These are phyloP conservation scores for Candida jianshihensis DNA, from an alignment of 805 yeast species.

Conservation along the genomic window DNA sequence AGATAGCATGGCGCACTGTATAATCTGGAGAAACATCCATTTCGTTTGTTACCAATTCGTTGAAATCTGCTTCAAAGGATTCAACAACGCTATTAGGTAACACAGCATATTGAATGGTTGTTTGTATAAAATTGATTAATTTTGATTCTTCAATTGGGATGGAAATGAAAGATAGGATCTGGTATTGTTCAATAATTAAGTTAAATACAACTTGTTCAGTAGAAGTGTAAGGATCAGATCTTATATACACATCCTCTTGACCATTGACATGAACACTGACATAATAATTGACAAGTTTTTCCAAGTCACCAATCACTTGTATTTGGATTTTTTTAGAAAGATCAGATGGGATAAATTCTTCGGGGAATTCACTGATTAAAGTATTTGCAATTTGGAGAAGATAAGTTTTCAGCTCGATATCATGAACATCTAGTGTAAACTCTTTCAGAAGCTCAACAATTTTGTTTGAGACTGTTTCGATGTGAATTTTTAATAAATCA, in stretches of 20 bases:
- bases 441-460: conserved; percentile 9
- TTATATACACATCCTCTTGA: conserved; percentile 3
- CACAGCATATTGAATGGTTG: conserved; percentile 11
- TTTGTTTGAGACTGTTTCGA: conserved; percentile 10
- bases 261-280: conserved; percentile 10
- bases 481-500: conserved; percentile 15
- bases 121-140: conserved; percentile 9
- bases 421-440: conserved; percentile 4
- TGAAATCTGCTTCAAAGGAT: conserved; percentile 54
- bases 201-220: conserved; percentile 12
- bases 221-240: conserved; percentile 12
- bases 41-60: conserved; percentile 65
- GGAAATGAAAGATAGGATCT: conserved; percentile 23
- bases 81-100: conserved; percentile 30
- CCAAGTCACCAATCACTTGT: conserved; percentile 9
- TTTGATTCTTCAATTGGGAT: conserved; percentile 7
- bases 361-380: conserved; percentile 19
- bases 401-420: conserved; percentile 11
- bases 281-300: conserved; percentile 8
- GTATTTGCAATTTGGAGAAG: conserved; percentile 12
- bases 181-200: conserved; percentile 28
- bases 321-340: conserved; percentile 4
- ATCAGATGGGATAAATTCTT: conserved; percentile 12
- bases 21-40: conserved; percentile 56
- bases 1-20: conserved; percentile 53